Evolutionary conservation across 805 yeast genomes (phyloP).

Genomic region (Metschnikowia anglica): DNA sequence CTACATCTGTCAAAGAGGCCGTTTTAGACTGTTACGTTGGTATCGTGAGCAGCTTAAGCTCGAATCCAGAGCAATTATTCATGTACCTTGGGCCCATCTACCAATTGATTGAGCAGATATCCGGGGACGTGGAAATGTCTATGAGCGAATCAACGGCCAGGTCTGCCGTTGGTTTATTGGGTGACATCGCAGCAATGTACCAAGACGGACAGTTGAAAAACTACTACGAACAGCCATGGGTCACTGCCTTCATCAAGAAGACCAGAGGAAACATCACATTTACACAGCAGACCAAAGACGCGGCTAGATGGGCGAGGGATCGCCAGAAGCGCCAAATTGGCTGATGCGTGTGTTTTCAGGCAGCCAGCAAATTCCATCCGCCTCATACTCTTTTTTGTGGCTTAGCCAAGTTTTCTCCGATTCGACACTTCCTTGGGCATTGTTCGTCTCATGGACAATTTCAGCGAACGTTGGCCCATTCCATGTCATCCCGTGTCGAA

Average conservation of each 20-base stretch:
- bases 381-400: not conserved
- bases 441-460: slow-evolving; percentile 5
- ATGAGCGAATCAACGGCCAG: slow-evolving; percentile 71
- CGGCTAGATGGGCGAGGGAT: slow-evolving; percentile 98
- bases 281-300: slow-evolving; percentile 69
- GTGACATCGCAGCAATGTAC: slow-evolving; percentile 88
- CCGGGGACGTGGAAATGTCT: slow-evolving; percentile 58
- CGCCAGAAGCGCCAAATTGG: slow-evolving; percentile 55
- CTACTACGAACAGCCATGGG: slow-evolving; percentile 73
- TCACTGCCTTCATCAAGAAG: slow-evolving; percentile 69
- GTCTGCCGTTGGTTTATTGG: slow-evolving; percentile 85
- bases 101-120: slow-evolving; percentile 60
- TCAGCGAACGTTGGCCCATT: slow-evolving; percentile 2
- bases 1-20: slow-evolving; percentile 71
- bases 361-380: not conserved
- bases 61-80: slow-evolving; percentile 59
- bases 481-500: not conserved
- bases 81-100: slow-evolving; percentile 71
- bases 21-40: slow-evolving; percentile 97
- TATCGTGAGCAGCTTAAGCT: slow-evolving; percentile 84
- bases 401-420: not conserved
- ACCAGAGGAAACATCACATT: slow-evolving; percentile 65
- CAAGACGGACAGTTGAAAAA: slow-evolving; percentile 72
- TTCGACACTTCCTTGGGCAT: slow-evolving; percentile 2
- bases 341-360: not conserved